Conservation (phyloP, 345 rosid genomes). For the Hibiscus mutabilis region DNA sequence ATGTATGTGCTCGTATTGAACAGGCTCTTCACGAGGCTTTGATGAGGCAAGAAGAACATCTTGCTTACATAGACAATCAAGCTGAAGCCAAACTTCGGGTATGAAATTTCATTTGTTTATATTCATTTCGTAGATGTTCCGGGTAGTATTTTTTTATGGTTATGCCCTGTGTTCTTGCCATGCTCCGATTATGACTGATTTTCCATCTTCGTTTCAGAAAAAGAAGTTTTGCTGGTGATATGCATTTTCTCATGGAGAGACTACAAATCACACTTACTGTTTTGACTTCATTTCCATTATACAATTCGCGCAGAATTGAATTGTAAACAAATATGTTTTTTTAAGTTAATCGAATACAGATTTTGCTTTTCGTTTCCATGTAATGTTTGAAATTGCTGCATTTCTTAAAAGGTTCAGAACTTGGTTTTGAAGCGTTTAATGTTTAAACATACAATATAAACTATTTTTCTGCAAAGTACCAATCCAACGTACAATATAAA, state of each 20-base stretch:
- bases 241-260: conserved; percentile 15
- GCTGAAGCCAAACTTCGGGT: conserved; percentile 69
- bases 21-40: conserved; percentile 92
- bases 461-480: not conserved
- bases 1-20: not conserved
- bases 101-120: conserved; percentile 1
- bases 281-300: not conserved
- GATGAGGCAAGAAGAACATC: conserved; percentile 95
- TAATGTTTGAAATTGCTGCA: not conserved
- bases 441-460: not conserved
- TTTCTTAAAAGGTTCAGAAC: not conserved
- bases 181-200: not conserved
- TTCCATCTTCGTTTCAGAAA: conserved; percentile 29
- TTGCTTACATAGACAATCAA: conserved; percentile 89
- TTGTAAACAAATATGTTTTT: not conserved
- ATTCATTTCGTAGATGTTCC: not conserved
- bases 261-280: not conserved
- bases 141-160: not conserved
- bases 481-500: not conserved
- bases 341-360: not conserved
- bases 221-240: conserved; percentile 60
- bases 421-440: not conserved
- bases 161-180: not conserved
- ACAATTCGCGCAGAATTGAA: not conserved
- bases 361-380: not conserved